A percentile compares a stretch with the other conserved stretches of the same genome.
Evolutionary conservation across 2,329 filamentous ascomycete genomes (phyloP).

Genomic region (Scolecobasidium constrictum): DNA sequence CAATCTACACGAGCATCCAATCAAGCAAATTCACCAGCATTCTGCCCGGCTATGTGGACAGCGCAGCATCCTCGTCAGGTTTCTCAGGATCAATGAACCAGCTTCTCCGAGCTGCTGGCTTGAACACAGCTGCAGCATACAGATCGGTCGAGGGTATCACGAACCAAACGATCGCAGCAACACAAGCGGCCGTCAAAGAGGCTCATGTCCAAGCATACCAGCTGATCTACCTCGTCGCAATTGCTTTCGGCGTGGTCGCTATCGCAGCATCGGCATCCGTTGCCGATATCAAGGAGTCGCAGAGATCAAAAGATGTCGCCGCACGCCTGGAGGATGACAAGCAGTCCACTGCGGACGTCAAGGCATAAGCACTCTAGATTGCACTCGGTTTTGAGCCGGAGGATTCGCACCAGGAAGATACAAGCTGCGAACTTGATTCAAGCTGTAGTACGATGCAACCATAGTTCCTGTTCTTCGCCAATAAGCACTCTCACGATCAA

Average conservation of each 20-base stretch:
- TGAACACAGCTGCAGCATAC: slow-evolving; percentile 19
- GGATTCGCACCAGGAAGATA: no score
- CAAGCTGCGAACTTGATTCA: no score
- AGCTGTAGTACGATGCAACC: no score
- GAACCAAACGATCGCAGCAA: slow-evolving; percentile 18
- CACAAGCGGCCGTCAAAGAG: slow-evolving; percentile 18
- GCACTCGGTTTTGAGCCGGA: no score
- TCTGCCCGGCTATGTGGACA: slow-evolving; percentile 18
- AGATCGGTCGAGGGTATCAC: slow-evolving; percentile 19
- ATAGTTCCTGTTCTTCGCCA: no score
- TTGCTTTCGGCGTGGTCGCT: slow-evolving; percentile 20
- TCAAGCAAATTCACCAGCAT: slow-evolving; percentile 9
- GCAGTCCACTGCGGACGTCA: no score
- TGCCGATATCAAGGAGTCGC: slow-evolving; percentile 17
- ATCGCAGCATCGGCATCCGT: slow-evolving; percentile 20
- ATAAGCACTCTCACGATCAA: no score
- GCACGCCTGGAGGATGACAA: slow-evolving; percentile 19
- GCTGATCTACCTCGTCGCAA: slow-evolving; percentile 20
- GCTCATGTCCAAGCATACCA: slow-evolving; percentile 19
- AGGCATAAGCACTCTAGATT: no score
- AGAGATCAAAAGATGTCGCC: slow-evolving; percentile 19
- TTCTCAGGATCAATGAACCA: slow-evolving; percentile 13
- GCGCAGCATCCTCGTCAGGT: slow-evolving; percentile 12
- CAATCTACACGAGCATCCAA: slow-evolving; percentile 28
- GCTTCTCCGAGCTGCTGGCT: slow-evolving; percentile 16